Percentiles rank a stretch among this genome's conserved stretches.
Evolutionary conservation across 768 basidiomycete species (phyloP).

Genomic region (Suillus occidentalis): DNA sequence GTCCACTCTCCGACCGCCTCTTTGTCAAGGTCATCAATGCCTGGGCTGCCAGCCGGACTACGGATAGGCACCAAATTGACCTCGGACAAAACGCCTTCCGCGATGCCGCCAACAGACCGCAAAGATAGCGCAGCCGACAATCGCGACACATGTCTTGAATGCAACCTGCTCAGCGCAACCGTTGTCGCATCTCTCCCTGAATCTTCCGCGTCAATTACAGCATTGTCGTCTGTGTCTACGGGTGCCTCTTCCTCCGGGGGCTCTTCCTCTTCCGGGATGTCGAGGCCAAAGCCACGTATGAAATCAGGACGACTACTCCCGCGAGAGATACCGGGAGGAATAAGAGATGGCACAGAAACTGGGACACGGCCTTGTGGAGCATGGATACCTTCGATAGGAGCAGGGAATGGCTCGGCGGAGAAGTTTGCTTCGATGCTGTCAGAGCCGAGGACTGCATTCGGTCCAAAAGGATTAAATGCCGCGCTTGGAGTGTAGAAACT

Average conservation of each 20-base stretch:
- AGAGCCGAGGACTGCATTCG: conserved; percentile 52
- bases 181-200: conserved; percentile 41
- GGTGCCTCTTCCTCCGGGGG: conserved; percentile 46
- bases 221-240: conserved; percentile 35
- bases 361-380: conserved; percentile 60
- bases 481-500: conserved; percentile 37
- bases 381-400: conserved; percentile 37
- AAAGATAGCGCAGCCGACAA: conserved; percentile 69
- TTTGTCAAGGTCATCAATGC: conserved; percentile 35
- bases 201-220: conserved; percentile 37
- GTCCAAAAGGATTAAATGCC: conserved; percentile 67
- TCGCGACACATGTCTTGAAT: conserved; percentile 70
- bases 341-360: conserved; percentile 44
- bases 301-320: conserved; percentile 70
- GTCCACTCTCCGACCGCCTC: conserved; percentile 73
- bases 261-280: conserved; percentile 76
- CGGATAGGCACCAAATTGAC: conserved; percentile 31
- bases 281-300: conserved; percentile 75
- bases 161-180: conserved; percentile 49
- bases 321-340: conserved; percentile 41
- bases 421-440: conserved; percentile 41
- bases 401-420: conserved; percentile 21
- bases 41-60: conserved; percentile 32
- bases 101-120: conserved; percentile 56
- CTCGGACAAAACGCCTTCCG: conserved; percentile 31